A percentile compares a stretch with the other conserved stretches of the same genome.
Evolutionary conservation across 106 monocot species (phyloP).

Genomic region (Amphibolis antarctica): DNA sequence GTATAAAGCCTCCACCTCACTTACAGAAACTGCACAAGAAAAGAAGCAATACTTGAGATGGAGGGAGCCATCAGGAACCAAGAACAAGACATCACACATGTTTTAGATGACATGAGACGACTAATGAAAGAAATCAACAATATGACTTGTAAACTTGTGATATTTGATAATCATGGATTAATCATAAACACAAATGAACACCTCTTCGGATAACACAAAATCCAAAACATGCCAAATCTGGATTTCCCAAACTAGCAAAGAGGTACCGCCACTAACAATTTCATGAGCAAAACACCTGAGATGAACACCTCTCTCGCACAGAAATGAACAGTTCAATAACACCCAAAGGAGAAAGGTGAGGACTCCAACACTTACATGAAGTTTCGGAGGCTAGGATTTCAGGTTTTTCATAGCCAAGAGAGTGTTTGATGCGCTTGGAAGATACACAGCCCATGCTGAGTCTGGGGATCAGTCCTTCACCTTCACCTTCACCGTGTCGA

Average conservation of each 20-base stretch:
- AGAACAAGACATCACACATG: neutral
- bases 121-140: neutral
- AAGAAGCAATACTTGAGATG: neutral
- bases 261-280: too few relatives aligned
- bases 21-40: constrained; percentile 15
- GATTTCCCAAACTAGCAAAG: too few relatives aligned
- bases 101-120: neutral
- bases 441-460: too few relatives aligned
- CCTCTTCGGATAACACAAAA: too few relatives aligned
- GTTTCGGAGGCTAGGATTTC: constrained; percentile 61
- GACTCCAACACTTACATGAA: constrained; percentile 30
- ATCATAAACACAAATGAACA: neutral
- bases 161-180: neutral
- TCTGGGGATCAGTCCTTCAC: too few relatives aligned
- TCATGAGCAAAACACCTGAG: too few relatives aligned
- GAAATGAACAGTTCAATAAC: neutral
- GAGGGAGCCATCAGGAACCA: too few relatives aligned
- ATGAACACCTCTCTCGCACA: too few relatives aligned
- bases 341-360: neutral
- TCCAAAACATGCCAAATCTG: neutral
- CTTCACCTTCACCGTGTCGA: too few relatives aligned
- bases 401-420: constrained; percentile 51
- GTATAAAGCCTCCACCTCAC: constrained; percentile 22
- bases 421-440: too few relatives aligned
- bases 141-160: neutral